Base-by-base conservation (phyloP, 345 rosid species). In the Eutrema yunnanense region DNA sequence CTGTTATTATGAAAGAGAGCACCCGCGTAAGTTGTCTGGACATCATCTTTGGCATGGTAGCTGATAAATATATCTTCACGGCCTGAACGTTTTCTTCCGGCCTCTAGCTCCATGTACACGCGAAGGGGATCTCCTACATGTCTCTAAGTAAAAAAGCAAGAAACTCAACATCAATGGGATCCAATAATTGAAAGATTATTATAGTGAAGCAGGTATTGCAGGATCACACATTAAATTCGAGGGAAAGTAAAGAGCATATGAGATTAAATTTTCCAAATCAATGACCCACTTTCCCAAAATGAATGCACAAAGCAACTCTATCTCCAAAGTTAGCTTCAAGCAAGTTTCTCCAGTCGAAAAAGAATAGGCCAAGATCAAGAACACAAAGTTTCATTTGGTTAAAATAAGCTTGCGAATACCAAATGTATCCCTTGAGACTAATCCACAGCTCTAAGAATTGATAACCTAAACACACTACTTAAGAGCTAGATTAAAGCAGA, bases 61-160 rank as follows among this genome's bases (percentile, higher is more conserved):
- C 98, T 84, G 37, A 94, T 83, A 75, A 89, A 94, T 67, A 94
- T 61, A 82, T 94, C 98, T 75, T 91, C 97, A 55, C 41, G 67
- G 58, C 96, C 97, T n/a, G 96, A 85, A 51, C 86, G 83, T 73
- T 63, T 94, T 74, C 98, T 83, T 58, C 95, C 92, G 7, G 95
- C 89, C 57, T 94, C 98, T 48, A 94, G 92, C 70, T 94, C 97
- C 98, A 94, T 89, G 77, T 89, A 94, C 52, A 88, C 95, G 22
- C 95, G 97, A 43, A 89, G 87, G n/a, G 97, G 98, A 42, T 84
- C 96, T 46, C 96, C 91, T 7, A 56, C 79, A 50, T 65, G 86
- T 77, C 98, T 89, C 98, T 93, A 63, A 46, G 40, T 10, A 42
- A 26, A 76, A 76, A 54, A 51, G 50, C 33, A 62, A 50, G 16